Percentiles rank a stretch among this genome's conserved stretches.
These are phyloP conservation scores for Eucalyptus rudis DNA, from an alignment of 345 rosid genomes.

Conservation along the genomic window DNA sequence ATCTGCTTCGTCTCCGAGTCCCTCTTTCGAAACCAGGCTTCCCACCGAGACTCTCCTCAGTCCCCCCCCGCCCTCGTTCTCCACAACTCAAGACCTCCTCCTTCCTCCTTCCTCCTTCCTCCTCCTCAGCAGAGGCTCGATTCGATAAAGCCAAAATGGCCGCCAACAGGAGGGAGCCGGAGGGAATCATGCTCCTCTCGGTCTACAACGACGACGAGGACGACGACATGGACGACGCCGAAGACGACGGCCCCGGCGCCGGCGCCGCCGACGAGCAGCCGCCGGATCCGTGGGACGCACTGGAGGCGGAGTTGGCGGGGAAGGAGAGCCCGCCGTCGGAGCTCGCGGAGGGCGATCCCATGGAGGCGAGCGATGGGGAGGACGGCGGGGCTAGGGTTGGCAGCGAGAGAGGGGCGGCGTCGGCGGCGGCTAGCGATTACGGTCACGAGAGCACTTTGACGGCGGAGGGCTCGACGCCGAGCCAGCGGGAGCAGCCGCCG, in stretches of 20 bases:
- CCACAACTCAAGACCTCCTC: too few relatives aligned
- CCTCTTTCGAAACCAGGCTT: background rate
- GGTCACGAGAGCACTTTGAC: background rate
- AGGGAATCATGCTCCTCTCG: constrained; percentile 78
- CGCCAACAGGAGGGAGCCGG: constrained; percentile 51
- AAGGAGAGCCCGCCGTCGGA: background rate
- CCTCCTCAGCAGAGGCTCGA: background rate
- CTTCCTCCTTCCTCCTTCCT: too few relatives aligned
- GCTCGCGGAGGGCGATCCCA: constrained; percentile 7
- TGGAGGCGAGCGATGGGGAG: constrained; percentile 18
- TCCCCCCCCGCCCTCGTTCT: background rate
- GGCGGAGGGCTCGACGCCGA: background rate
- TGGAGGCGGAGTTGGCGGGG: background rate
- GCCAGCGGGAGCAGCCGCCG: constrained; percentile 1
- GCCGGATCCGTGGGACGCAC: background rate
- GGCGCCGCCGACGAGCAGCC: background rate
- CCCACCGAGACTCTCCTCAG: background rate
- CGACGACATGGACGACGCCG: constrained; percentile 75
- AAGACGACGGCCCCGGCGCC: background rate
- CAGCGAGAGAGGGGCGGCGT: background rate
- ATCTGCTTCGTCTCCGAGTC: background rate
- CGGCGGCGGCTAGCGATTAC: background rate
- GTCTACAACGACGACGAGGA: constrained; percentile 81
- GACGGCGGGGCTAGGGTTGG: constrained; percentile 14
- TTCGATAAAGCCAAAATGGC: constrained; percentile 14